phyloP scores from a whole-genome alignment of 208 protist genomes.

The Trypanosoma vivax region DNA sequence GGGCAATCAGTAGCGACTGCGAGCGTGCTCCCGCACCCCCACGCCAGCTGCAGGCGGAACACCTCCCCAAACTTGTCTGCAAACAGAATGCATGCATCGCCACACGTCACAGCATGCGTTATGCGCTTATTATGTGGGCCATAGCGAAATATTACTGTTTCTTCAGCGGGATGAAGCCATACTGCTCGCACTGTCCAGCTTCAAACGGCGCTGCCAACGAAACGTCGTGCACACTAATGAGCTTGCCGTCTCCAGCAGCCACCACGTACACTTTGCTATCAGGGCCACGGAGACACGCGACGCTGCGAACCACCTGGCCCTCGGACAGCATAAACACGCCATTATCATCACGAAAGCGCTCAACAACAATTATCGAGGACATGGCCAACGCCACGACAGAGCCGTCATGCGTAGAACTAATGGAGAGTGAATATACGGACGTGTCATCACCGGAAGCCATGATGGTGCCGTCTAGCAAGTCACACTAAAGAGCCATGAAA shows the following conservation, averaged over 20 bases:
- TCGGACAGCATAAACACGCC: conserved; percentile 52
- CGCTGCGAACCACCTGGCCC: conserved; percentile 57
- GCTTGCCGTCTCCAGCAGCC: conserved; percentile 66
- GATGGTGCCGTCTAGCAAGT: no score
- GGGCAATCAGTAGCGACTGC: conserved; percentile 9
- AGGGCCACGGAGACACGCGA: conserved; percentile 53
- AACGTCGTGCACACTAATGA: conserved; percentile 73
- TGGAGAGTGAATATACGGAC: conserved; percentile 4
- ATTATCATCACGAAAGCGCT: conserved; percentile 14
- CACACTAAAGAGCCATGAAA: no score
- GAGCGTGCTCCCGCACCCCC: conserved; percentile 40
- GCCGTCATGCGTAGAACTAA: conserved; percentile 5
- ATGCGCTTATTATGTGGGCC: conserved; percentile 83
- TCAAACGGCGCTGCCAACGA: conserved; percentile 18
- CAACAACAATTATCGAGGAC: conserved; percentile 47
- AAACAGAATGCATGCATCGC: conserved; percentile 67
- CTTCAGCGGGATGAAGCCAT: not conserved
- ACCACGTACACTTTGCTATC: conserved; percentile 58
- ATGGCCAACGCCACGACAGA: conserved; percentile 55
- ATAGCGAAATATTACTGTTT: conserved; percentile 46
- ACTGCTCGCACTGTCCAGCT: not conserved
- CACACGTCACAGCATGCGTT: conserved; percentile 40
- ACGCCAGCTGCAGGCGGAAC: conserved; percentile 54
- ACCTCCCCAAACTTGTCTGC: conserved; percentile 90
- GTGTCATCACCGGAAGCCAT: not conserved